Conservation (phyloP, 2,329 filamentous ascomycete species). For the Endoconidiophora polonica region DNA sequence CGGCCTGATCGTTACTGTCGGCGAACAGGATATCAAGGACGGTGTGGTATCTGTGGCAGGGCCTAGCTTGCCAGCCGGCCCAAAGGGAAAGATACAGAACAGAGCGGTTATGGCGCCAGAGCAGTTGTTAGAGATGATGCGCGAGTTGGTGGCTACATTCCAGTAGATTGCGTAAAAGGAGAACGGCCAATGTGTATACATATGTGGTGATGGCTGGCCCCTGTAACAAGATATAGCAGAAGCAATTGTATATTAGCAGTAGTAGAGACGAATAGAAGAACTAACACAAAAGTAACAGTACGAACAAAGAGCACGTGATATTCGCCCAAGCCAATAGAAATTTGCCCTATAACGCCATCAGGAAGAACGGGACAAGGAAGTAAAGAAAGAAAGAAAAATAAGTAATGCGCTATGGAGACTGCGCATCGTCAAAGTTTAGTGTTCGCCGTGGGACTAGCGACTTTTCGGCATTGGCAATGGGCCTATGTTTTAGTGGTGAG, state of each 20-base stretch:
- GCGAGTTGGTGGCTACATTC: constrained; percentile 30
- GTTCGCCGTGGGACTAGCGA: constrained; percentile 3
- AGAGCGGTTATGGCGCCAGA: constrained; percentile 27
- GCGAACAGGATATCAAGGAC: constrained; percentile 44
- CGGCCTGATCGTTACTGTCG: constrained; percentile 56
- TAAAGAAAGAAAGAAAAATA: background rate
- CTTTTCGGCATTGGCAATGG: constrained; percentile 8
- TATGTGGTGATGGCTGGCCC: background rate
- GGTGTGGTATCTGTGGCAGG: constrained; percentile 37
- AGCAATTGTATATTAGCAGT: constrained; percentile 1
- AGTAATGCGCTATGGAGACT: background rate
- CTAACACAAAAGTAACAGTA: background rate
- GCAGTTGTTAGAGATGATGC: constrained; percentile 29
- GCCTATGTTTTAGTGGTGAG: background rate
- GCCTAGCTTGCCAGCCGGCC: constrained; percentile 18
- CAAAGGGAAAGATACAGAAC: constrained; percentile 15
- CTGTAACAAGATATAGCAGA: background rate
- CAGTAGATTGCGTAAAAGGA: constrained; percentile 20
- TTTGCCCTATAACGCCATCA: background rate
- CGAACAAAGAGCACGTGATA: background rate
- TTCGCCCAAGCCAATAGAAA: too few species aligned
- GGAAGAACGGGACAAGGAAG: background rate
- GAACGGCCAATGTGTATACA: constrained; percentile 7
- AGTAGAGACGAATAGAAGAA: background rate
- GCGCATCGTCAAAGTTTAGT: background rate